Evolutionary conservation across 495 filamentous ascomycete species (phyloP), one percentile per base, ranked within the genome.

Genomic region (Podospora pseudocomata): DNA sequence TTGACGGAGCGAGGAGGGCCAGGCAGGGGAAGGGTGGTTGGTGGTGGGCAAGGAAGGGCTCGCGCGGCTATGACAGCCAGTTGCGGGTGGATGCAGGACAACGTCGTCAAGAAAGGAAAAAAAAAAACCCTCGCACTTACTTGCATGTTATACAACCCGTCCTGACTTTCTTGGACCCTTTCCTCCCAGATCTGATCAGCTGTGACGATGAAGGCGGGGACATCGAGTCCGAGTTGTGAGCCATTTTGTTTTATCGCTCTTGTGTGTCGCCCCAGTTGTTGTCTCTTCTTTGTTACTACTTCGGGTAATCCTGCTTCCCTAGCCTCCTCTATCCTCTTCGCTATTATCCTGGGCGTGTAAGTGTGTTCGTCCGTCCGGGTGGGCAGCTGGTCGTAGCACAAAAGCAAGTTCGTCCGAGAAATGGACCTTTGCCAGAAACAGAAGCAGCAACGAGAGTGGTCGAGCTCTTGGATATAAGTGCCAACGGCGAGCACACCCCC

Each of bases 91-190:
- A 15, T 19, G 62, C 18, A 53, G 56, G 27, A 65, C 6, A 34
- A 34, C 30, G 19, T 7, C 30, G 49, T 16, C 9, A 61, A 32
- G 30, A 32, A 18, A 68, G 7, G 55, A 20, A n/a, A 27, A 49
- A 9, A 30, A 5, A 39, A 39, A 16, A n/a, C 23, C 7, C 27
- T 63, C 56, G 71, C 60, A 77, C 76, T 72, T 62, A 77, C 76
- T 78, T 76, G 76, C 76, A 78, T 59, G 76, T 78, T 69, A 76
- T 76, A 69, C 76, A 78, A n/a, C 76, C 76, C 0, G 76, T 76
- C 67, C 76, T 67, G 55, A 78, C 76, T 55, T 78, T 78, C 67
- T 76, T 76, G 28, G 76, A 78, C 5, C 76, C 76, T 67, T 76
- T 78, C 54, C 76, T 72, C 20, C 76, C 74, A 15, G 74, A 76